A percentile compares a stretch with the other conserved stretches of the same genome.
These are phyloP conservation scores for Akanthomyces lecanii DNA, from an alignment of 2,329 filamentous ascomycete genomes.

Conservation along the genomic window DNA sequence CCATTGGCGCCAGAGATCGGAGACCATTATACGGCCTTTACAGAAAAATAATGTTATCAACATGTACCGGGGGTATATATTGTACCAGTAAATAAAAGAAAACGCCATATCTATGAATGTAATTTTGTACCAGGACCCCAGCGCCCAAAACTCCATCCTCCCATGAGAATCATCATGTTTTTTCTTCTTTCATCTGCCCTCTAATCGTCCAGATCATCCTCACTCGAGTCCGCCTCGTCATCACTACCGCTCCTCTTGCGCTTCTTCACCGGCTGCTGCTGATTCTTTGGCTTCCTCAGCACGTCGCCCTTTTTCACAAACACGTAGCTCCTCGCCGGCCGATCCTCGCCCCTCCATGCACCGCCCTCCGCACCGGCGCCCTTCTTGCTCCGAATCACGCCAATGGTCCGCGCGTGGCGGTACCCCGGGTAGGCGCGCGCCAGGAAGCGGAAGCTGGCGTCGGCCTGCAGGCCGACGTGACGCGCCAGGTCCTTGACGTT, in stretches of 20 bases:
- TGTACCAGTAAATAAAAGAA: not conserved
- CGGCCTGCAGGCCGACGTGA: constrained; percentile 67
- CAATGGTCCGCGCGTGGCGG: constrained; percentile 67
- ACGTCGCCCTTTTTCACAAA: constrained; percentile 57
- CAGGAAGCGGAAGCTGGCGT: constrained; percentile 65
- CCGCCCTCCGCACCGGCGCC: constrained; percentile 37
- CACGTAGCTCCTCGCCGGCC: constrained; percentile 53
- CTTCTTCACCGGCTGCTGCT: constrained; percentile 23
- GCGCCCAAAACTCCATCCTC: not conserved
- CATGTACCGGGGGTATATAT: not conserved
- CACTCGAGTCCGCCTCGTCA: not conserved
- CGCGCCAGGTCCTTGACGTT: constrained; percentile 84
- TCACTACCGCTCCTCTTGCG: constrained; percentile 4
- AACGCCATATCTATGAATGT: not conserved
- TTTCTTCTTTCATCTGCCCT: not conserved
- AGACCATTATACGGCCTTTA: too few species aligned
- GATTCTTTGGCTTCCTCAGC: constrained; percentile 20
- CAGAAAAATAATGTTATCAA: not conserved
- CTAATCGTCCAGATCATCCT: constrained; percentile 3
- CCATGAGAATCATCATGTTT: not conserved
- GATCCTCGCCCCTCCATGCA: constrained; percentile 40
- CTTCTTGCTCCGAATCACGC: constrained; percentile 51
- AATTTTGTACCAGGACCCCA: too few species aligned
- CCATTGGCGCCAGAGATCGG: too few species aligned
- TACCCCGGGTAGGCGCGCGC: constrained; percentile 69